Base-by-base conservation (phyloP, 1,284 basidiomycete species). In the Apiotrichum siamense region DNA sequence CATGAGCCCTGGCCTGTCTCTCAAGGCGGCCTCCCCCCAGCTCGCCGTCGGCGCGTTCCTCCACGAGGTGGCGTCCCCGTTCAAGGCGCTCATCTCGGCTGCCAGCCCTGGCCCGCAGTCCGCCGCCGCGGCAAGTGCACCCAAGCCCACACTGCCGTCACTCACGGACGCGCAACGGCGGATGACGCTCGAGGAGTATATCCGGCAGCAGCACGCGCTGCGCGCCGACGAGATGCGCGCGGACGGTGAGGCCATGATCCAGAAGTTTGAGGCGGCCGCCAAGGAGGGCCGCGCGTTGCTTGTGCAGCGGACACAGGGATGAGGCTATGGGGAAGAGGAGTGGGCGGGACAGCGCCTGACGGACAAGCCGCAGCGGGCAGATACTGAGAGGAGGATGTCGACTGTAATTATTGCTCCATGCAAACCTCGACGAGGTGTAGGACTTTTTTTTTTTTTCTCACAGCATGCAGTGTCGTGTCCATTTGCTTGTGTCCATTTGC, bases 231-330 rank as follows among this genome's bases (percentile, higher is more conserved):
- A 49, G 32, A 44, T 57, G 52, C 49, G 47, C 18, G 44, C 32
- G 5, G 46, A 49, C 31, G 56, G 52, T 31, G 56, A 92, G 68
- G 82, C 80, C n/a, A 81, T 79, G 20, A 60, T 92, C 56, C 84
- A 87, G 60, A 79, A 75, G 29, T 80, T 88, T 2, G 86, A 90
- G 47, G 49, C 32, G 21, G 10, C 23, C 24, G 43, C 52, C 13
- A 12, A 25, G 1, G 56, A 51, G 29, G 39, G 43, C 13, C 46
- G 56, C 7, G 31, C 26, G 25, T 38, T 20, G 45, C 38, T 52
- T 10, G 50, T 47, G 45, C 32, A 29, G 33, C 33, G 33, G n/a
- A n/a, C n/a, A n/a, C n/a, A n/a, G n/a, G n/a, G n/a, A n/a, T n/a
- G n/a, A n/a, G n/a, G n/a, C n/a, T n/a, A n/a, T n/a, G n/a, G n/a